Base-by-base conservation (phyloP, 345 rosid species). In the Aethionema arabicum region DNA sequence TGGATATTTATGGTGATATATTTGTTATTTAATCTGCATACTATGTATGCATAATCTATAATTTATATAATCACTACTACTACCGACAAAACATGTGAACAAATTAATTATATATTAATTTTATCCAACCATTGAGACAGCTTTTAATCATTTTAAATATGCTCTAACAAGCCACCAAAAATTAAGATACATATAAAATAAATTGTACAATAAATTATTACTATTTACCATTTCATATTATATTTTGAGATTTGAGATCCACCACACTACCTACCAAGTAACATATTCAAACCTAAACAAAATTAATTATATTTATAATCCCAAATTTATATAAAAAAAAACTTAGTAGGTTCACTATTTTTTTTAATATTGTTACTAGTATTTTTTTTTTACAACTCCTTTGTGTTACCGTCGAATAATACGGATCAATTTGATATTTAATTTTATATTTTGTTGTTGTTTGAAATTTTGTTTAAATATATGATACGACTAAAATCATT, bases 81-180 rank as follows among this genome's bases (percentile, higher is more conserved):
- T 31, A 61, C 73, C 68, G 73, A 69, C 73, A 69, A 69, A 61
- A 47, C 63, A 69, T 61, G 67, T 61, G 48, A 60, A 52, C 49
- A 52, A 60, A 59, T 31, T 35, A 54, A 21, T 21, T 21, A 21
- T 21, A 21, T 21, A 21, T 21, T 21, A 21, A 21, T 21, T 21
- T 21, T 46, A 50, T 54, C 50, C 63, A 53, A 21, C 27, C 57
- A 53, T 33, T 54, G 68, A 61, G 56, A 61, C 73, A 69, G 73
- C 73, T 44, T 46, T 61, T 54, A 38, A 39, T 61, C 68, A 54
- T 31, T 67, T 61, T 46, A 38, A 31, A 54, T 53, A 31, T 46
- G 56, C 29, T 61, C 44, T 69, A 53, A 31, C 14, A 38, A 54
- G n/a, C 73, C 62, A 53, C 49, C 44, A 45, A 37, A 54, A 21